Base-by-base conservation (phyloP, 2,329 filamentous ascomycete genomes). In the Teratosphaeriaceae sp. region DNA sequence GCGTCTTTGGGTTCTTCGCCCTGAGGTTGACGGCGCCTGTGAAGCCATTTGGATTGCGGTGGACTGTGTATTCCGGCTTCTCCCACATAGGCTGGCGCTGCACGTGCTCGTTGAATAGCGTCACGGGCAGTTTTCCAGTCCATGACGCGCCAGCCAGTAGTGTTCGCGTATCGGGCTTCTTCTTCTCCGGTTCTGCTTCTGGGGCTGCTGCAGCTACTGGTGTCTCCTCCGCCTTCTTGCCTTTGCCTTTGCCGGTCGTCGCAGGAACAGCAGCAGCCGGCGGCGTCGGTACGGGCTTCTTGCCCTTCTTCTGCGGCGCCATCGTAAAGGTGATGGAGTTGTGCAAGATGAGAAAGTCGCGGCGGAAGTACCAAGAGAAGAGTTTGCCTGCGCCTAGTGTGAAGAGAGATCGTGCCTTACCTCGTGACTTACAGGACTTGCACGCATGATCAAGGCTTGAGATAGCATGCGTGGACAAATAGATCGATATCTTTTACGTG, bases 41-140 rank as follows among this genome's bases (percentile, higher is more conserved):
- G 34, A 57, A 62, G 35, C 62, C 62, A 19, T 50, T 51, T 4
- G 50, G 35, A 34, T 53, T 59, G 18, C 57, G 57, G 37, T 58
- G 53, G 70, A 88, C 87, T 51, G 84, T 84, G 65, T 95, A 98
- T 50, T 94, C 89, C 2, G 90, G 90, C 62, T 83, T 90, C 52
- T 88, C 85, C 92, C 92, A 98, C 62, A 22, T 35, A 2, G 87
- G 88, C 64, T 94, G 86, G 65, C 90, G 94, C 68, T 95, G 88
- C 58, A 89, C 96, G 67, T 94, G 86, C 71, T 97, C 92, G 26
- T 85, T 87, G 50, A 97, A 78, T 57, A 97, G 75, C 61, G 94
- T 96, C 51, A 96, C 85, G 1, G 92, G 92, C 23, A 98, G 71
- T 64, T 98, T 98, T 30, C 92, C 92, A 0, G 92, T 98, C 92